Percentiles rank a stretch among this genome's conserved stretches.
phyloP scores from a whole-genome alignment of 768 basidiomycete genomes.

The Termitomyces sp. region DNA sequence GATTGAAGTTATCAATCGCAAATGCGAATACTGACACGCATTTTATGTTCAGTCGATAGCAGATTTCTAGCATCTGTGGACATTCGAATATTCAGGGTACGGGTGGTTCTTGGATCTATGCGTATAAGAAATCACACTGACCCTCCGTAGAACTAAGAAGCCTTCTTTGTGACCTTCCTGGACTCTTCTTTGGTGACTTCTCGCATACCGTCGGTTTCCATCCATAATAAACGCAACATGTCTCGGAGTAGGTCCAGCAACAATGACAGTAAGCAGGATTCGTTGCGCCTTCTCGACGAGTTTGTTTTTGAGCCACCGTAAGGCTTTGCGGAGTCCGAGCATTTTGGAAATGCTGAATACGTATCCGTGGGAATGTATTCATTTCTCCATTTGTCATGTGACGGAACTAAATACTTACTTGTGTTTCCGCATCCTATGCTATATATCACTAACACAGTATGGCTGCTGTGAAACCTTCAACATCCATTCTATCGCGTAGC shows the following conservation, averaged over 20 bases:
- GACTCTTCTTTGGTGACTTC: constrained; percentile 60
- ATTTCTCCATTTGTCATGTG: constrained; percentile 4
- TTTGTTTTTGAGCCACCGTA: constrained; percentile 18
- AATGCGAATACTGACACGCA: constrained; percentile 98
- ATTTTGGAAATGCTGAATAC: constrained; percentile 5
- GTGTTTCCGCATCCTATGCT: background rate
- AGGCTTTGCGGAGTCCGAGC: constrained; percentile 11
- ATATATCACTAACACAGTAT: background rate
- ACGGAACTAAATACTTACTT: background rate
- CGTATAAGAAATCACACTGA: constrained; percentile 34
- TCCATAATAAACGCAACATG: constrained; percentile 99
- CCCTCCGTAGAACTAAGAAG: constrained; percentile 74
- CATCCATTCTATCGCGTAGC: constrained; percentile 11
- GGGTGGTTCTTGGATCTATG: background rate
- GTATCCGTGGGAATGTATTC: constrained; percentile 16
- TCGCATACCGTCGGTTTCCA: constrained; percentile 90
- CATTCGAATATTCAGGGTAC: constrained; percentile 12
- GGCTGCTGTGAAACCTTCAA: constrained; percentile 10
- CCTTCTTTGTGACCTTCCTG: constrained; percentile 83
- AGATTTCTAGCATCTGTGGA: constrained; percentile 80
- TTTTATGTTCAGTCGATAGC: constrained; percentile 71
- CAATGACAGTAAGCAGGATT: constrained; percentile 41
- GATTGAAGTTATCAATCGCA: constrained; percentile 94
- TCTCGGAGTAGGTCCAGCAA: constrained; percentile 79
- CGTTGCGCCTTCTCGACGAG: constrained; percentile 10